Base-by-base conservation (phyloP, 495 filamentous ascomycete species). In the Talaromyces borbonicus region DNA sequence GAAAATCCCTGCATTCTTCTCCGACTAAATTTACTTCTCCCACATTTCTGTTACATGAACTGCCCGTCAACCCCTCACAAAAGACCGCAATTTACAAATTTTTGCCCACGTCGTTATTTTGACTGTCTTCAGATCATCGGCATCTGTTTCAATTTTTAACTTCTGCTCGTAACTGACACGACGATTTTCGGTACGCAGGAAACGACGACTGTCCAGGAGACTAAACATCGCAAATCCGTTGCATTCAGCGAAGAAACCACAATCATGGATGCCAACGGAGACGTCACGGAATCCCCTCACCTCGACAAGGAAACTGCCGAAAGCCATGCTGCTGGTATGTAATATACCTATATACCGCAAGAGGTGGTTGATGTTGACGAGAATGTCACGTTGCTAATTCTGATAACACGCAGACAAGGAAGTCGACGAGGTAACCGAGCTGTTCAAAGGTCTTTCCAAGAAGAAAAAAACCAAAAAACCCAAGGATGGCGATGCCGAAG, bases 391-490 rank as follows among this genome's bases (percentile, higher is more conserved):
- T 8, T 19, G 22, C 41, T 15, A 19, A 30, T 19, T 5, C 2
- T 22, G 12, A 26, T 11, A 16, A 22, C 11, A 19, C 8, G 25
- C 51, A 52, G 81, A 83, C 57, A 79, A 83, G 57, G 75, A 77
- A 46, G 75, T 85, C 50, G 82, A 84, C 57, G 80, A 83, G 52
- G 73, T 84, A 32, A 79, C 77, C 53, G 82, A 85, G 39, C 74
- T 83, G 59, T 85, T 88, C 74, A 83, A 83, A 63, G 81, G 79
- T 39, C 81, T 95, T 51, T 85, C 87, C 56, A 96, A 96, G 74
- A 89, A 87, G 76, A 83, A 84, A 67, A 83, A 83, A 65, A 60
- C 69, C 43, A 81, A 82, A 60, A 80, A 79, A 61, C 55, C 70
- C 38, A 83, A 84, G 37, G 81, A 71, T 31, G 67, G 67, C 9